These are phyloP conservation scores for Arthrobotrys conoides DNA, from an alignment of 2,329 filamentous ascomycete genomes.

Conservation along the genomic window DNA sequence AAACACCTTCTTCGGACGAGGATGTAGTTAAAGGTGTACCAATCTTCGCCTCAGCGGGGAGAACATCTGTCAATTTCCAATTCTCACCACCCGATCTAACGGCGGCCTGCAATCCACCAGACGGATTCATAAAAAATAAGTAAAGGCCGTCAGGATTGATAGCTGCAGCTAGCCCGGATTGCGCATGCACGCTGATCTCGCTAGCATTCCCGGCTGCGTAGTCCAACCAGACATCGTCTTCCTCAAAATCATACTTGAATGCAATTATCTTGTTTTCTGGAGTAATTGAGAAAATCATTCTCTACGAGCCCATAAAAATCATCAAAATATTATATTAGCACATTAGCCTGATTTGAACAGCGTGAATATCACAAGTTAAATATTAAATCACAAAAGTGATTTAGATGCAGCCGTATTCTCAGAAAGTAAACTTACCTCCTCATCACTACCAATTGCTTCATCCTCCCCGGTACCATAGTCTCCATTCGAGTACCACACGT, in stretches of 20 bases:
- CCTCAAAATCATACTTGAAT: slow-evolving; percentile 5
- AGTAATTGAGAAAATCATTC: neutral
- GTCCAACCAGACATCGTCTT: slow-evolving; percentile 6
- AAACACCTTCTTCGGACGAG: neutral
- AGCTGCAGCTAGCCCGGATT: neutral
- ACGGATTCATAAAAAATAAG: neutral
- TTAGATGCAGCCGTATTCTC: neutral
- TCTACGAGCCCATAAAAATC: neutral
- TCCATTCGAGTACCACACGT: slow-evolving; percentile 4
- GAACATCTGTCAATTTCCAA: neutral
- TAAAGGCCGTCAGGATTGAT: neutral
- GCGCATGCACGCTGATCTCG: neutral
- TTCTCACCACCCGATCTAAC: neutral
- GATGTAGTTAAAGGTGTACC: neutral
- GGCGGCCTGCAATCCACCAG: neutral
- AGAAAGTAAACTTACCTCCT: neutral
- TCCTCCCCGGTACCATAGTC: neutral
- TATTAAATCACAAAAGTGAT: neutral
- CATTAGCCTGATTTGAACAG: no score
- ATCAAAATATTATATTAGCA: no score
- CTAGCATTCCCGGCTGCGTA: no score
- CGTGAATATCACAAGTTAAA: neutral
- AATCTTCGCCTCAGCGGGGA: neutral
- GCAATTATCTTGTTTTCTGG: neutral
- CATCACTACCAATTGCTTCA: neutral